A percentile compares a stretch with the other conserved stretches of the same genome.
Conservation (phyloP, 805 yeast species). For the Maudiozyma pseudohumilis region DNA sequence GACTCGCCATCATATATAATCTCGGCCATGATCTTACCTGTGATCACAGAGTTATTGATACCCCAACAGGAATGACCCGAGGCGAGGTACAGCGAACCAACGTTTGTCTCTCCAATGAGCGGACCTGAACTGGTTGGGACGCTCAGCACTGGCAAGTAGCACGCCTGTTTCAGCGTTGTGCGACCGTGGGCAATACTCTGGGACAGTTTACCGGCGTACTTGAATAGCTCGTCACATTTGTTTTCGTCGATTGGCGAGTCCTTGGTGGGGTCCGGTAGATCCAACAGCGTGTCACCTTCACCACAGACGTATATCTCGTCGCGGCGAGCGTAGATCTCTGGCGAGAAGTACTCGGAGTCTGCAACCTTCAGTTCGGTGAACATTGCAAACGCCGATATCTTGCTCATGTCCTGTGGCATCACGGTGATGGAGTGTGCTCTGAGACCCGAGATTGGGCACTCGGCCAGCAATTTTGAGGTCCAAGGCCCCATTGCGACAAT, state of each 20-base stretch:
- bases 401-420: constrained; percentile 55
- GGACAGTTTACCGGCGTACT: constrained; percentile 68
- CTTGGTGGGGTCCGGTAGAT: constrained; percentile 87
- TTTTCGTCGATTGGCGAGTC: constrained; percentile 82
- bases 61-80: constrained; percentile 99
- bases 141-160: constrained; percentile 89
- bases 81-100: constrained; percentile 65
- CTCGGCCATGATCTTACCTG: constrained; percentile 90
- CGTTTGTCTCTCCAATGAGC: constrained; percentile 86
- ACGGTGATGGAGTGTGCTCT: constrained; percentile 93
- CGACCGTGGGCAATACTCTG: constrained; percentile 63
- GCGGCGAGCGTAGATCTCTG: constrained; percentile 89
- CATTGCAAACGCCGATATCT: constrained; percentile 86
- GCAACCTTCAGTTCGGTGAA: constrained; percentile 82
- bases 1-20: constrained; percentile 75
- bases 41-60: constrained; percentile 92
- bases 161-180: constrained; percentile 78
- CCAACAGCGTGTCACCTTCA: constrained; percentile 86
- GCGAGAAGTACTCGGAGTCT: constrained; percentile 63
- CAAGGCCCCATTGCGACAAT: constrained; percentile 91
- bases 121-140: constrained; percentile 92
- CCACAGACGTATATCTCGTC: constrained; percentile 97
- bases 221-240: constrained; percentile 80
- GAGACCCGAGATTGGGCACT: constrained; percentile 88
- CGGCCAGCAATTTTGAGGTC: constrained; percentile 85